phyloP scores from a whole-genome alignment of 495 filamentous ascomycete genomes.

The Podospora tetraspora region DNA sequence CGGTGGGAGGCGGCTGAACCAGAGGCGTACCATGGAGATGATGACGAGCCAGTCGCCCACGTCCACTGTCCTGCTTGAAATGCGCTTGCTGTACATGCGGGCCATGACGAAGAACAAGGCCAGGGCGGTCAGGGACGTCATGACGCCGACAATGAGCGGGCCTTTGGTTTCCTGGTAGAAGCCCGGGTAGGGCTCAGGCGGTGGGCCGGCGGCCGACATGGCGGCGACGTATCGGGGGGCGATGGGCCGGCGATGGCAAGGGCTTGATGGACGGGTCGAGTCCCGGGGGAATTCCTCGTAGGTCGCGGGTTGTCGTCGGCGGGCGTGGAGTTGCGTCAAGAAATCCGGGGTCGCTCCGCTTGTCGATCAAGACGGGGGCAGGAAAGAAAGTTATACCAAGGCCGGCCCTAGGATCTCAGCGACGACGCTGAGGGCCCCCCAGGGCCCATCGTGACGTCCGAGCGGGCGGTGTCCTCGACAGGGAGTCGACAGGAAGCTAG shows the following conservation, averaged over 20 bases:
- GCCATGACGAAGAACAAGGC: background rate
- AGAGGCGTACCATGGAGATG: conserved; percentile 4
- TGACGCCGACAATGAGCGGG: background rate
- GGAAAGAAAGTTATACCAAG: background rate
- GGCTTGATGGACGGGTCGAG: background rate
- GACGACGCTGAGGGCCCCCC: background rate
- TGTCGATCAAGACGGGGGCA: background rate
- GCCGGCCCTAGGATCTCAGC: background rate
- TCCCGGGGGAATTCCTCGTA: background rate
- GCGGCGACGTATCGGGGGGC: background rate
- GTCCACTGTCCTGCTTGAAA: background rate
- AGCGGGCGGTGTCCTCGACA: background rate
- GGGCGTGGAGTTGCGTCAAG: background rate
- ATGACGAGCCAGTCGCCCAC: conserved; percentile 12
- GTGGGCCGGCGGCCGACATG: background rate
- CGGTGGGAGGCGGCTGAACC: background rate
- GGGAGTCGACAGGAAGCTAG: background rate
- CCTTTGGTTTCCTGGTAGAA: background rate
- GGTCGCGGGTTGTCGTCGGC: background rate
- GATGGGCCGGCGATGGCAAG: background rate
- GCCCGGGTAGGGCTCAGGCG: background rate
- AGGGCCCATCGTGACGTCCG: background rate
- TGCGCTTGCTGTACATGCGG: background rate
- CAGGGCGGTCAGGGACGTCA: background rate
- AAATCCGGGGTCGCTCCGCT: background rate